Percentiles rank a stretch among this genome's conserved stretches.
These are phyloP conservation scores for Mortierella sp. DNA, from an alignment of 371 early-diverging fungal genomes.

Conservation along the genomic window DNA sequence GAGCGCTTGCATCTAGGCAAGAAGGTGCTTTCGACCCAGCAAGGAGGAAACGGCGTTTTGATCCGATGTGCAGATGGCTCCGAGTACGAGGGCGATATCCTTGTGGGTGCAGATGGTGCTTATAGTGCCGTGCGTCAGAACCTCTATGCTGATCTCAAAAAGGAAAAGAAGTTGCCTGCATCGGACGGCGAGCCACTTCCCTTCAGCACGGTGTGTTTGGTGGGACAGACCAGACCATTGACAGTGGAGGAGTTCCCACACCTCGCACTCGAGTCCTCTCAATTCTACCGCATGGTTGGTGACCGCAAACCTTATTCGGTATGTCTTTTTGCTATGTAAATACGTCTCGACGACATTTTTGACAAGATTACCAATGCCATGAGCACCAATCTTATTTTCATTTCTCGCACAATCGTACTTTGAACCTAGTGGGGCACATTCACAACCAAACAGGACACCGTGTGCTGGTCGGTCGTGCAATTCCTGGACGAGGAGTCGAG, in stretches of 20 bases:
- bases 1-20: slow-evolving; percentile 10
- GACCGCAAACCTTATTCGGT: neutral
- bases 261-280: neutral
- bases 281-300: neutral
- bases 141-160: slow-evolving; percentile 3
- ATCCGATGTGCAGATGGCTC: slow-evolving; percentile 17
- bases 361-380: neutral
- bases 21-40: slow-evolving; percentile 11
- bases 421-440: neutral
- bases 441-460: neutral
- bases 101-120: slow-evolving; percentile 34
- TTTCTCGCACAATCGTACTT: neutral
- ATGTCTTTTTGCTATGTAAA: no score
- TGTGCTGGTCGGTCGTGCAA: neutral
- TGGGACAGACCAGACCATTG: slow-evolving; percentile 13
- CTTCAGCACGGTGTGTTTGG: neutral
- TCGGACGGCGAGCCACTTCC: slow-evolving; percentile 11
- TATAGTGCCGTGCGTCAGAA: slow-evolving; percentile 22
- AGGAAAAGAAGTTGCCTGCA: slow-evolving; percentile 7
- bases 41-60: slow-evolving; percentile 8
- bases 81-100: slow-evolving; percentile 26
- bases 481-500: neutral
- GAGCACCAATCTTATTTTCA: neutral
- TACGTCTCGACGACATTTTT: neutral
- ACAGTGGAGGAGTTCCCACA: neutral